Conservation (phyloP, 139 green algal species). For the Chlorella ohadii region DNA sequence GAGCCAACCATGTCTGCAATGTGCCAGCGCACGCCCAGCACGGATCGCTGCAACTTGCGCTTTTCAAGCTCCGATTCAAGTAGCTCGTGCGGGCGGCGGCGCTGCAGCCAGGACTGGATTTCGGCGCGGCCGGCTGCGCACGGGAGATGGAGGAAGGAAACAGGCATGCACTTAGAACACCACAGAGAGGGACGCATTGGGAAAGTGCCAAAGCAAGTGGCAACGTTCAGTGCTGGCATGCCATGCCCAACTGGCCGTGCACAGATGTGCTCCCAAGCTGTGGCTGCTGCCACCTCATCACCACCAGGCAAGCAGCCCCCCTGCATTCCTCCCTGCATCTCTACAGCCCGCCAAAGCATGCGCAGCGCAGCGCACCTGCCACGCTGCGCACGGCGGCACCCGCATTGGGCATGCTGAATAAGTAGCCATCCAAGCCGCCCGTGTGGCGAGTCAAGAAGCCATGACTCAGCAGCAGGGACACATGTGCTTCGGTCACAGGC, state of each 20-base stretch:
- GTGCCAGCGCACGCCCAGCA: conserved; percentile 54
- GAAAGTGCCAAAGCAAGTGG: neutral
- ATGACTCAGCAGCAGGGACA: conserved; percentile 50
- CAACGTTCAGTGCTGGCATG: neutral
- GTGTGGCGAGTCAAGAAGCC: conserved; percentile 47
- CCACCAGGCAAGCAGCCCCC: too few species aligned
- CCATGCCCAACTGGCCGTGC: too few species aligned
- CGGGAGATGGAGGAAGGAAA: neutral
- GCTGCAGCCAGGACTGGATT: conserved; percentile 43
- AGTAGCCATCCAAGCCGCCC: conserved; percentile 21
- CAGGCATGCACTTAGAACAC: too few species aligned
- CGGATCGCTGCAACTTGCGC: conserved; percentile 39
- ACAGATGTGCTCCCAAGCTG: too few species aligned
- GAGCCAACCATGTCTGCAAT: conserved; percentile 54
- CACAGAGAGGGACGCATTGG: neutral
- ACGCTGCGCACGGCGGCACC: conserved; percentile 49
- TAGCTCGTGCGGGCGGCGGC: conserved; percentile 49
- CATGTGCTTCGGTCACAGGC: conserved; percentile 43
- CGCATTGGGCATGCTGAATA: conserved; percentile 50
- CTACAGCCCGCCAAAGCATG: neutral
- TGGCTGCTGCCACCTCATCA: too few species aligned
- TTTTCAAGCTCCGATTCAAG: conserved; percentile 54
- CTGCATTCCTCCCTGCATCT: neutral
- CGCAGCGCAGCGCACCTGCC: conserved; percentile 4
- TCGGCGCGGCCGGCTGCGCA: conserved; percentile 42